Base-by-base conservation (phyloP, 495 filamentous ascomycete species). In the Beverwykella pulmonaria region DNA sequence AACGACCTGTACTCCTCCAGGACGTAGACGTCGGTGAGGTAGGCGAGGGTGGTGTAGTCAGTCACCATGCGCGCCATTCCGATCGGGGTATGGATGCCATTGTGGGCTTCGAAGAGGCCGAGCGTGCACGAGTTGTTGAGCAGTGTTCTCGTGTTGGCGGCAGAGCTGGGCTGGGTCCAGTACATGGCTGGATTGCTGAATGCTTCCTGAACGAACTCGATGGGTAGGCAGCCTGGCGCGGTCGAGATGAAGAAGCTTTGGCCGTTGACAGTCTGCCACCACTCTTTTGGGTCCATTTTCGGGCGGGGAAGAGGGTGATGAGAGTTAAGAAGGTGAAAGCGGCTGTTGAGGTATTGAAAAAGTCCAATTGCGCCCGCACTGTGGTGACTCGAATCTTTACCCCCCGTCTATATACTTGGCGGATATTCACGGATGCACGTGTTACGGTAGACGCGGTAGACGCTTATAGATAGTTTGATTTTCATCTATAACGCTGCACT, bases 11-110 rank as follows among this genome's bases (percentile, higher is more conserved):
- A 79, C 54, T 82, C 78, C 0, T 78, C 71, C 0, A 85, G 60
- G 6, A 91, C 75, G 64, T 86, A 92, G 23, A 92, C 84, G 60
- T 90, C 89, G 10, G 88, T 88, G 23, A 90, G 76, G 68, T 89
- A 91, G n/a, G 80, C 86, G 64, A 88, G 83, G 0, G 87, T 87
- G 12, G 84, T 79, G 64, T 82, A 73, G 67, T 90, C 88, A 0
- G 88, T 92, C 25, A 90, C 73, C 7, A 89, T 71, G 8, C 88
- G 80, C 10, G 82, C 87, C 20, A 90, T 76, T 7, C 87, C 88
- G 39, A 90, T 79, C 9, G 26, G 25, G n/a, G 20, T 59, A 55
- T 2, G 15, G 17, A 7, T 19, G 6, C 9, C 17, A 17, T 25
- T 17, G 10, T 27, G 39, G 10, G 68, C 34, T 53, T 63, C 61